Base-by-base conservation (phyloP, 441 rosid species). In the Gossypium schwendimanii region DNA sequence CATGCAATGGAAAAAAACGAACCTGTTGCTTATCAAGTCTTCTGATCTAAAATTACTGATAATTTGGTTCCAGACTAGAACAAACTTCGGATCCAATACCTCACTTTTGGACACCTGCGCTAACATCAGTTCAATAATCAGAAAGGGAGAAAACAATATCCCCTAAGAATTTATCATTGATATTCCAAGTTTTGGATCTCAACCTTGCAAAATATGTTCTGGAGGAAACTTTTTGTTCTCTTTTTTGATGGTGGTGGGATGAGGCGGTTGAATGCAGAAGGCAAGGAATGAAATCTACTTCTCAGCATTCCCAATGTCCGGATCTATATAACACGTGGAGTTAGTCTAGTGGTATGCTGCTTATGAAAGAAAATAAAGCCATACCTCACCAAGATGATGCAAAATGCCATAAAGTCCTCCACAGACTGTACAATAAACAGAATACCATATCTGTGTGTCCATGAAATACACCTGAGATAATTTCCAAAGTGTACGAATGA, bases 361-460 rank as follows among this genome's bases (percentile, higher is more conserved):
- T 75, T 63, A 17, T 33, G 47, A 24, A 15, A 64, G 52, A 63
- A 78, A 77, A 74, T 86, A 93, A 24, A 8, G 54, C 76, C 77
- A 63, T 88, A 95, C 99, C 95, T 95, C 98, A 44, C 98, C 99
- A 83, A 95, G 99, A 84, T 93, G 99, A 83, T 91, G 91, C 76
- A 95, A 80, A 81, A 95, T 92, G 77, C 99, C 99, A 78, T 93
- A 93, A 78, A 95, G 75, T 73, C 99, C 99, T 72, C 99, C 97
- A 73, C 87, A 89, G 54, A 96, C 83, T 11, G 96, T 85, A 78
- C 97, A 90, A 84, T 87, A 96, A 73, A 96, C 99, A 79, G 98
- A 96, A 87, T 96, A 96, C 99, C 99, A 96, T 36, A 96, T 96
- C 77, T 96, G 99, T 33, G 97, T 85, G 79, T 95, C 99, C 99